These are phyloP conservation scores for Astrocystis sublimbata DNA, from an alignment of 495 filamentous ascomycete species.

Conservation along the genomic window DNA sequence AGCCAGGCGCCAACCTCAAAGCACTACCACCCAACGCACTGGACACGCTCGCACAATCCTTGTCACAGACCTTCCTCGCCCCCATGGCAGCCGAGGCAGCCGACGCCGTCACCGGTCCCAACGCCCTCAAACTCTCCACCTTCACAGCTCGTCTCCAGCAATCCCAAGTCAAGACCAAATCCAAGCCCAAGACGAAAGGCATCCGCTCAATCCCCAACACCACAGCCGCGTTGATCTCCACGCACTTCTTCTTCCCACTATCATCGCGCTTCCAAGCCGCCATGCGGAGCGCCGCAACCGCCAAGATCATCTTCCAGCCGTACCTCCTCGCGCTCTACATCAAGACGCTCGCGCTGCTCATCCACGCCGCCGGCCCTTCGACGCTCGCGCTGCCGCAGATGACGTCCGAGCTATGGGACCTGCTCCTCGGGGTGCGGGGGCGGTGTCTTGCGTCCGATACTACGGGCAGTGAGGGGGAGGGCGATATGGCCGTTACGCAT, in stretches of 20 bases:
- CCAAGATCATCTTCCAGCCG: constrained; percentile 58
- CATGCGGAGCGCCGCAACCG: constrained; percentile 44
- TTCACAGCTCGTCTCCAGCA: constrained; percentile 45
- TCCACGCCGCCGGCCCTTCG: constrained; percentile 65
- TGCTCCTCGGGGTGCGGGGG: constrained; percentile 53
- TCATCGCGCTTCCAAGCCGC: constrained; percentile 60
- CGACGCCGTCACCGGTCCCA: constrained; percentile 71
- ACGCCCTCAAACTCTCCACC: constrained; percentile 72
- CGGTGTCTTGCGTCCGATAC: constrained; percentile 34
- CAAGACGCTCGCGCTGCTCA: constrained; percentile 64
- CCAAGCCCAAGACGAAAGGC: constrained; percentile 47
- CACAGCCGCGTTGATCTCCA: constrained; percentile 69
- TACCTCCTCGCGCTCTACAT: constrained; percentile 61
- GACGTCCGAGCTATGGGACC: constrained; percentile 69
- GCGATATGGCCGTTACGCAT: constrained; percentile 65
- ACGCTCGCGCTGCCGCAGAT: constrained; percentile 64
- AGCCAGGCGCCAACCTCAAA: constrained; percentile 38
- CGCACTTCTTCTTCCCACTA: constrained; percentile 81
- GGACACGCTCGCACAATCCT: constrained; percentile 57
- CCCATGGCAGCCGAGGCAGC: constrained; percentile 76
- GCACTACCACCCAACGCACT: constrained; percentile 59
- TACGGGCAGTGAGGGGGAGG: constrained; percentile 14
- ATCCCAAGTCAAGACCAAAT: constrained; percentile 17
- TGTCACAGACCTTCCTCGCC: constrained; percentile 70
- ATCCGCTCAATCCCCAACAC: constrained; percentile 70